Evolutionary conservation across 2,329 filamentous ascomycete species (phyloP).

Genomic region (Dothistroma septosporum): DNA sequence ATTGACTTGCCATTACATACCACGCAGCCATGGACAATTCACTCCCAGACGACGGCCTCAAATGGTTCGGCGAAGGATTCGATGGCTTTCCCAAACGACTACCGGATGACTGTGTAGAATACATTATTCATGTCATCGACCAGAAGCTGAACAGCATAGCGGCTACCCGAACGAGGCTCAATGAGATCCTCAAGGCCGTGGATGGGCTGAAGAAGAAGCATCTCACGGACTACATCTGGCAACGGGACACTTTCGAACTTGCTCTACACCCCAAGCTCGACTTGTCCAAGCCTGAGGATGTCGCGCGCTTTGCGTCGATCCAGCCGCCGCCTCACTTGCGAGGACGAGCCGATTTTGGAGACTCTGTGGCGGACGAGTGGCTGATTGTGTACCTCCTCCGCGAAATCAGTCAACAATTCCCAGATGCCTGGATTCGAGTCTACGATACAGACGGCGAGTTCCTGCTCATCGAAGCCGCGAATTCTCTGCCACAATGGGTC

Average conservation of each 20-base stretch:
- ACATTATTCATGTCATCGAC: slow-evolving; percentile 70
- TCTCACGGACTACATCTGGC: slow-evolving; percentile 91
- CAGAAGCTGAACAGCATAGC: slow-evolving; percentile 44
- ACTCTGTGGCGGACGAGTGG: slow-evolving; percentile 97
- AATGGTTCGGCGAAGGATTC: slow-evolving; percentile 64
- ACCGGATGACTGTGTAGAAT: slow-evolving; percentile 82
- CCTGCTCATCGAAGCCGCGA: slow-evolving; percentile 87
- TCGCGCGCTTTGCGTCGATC: neutral
- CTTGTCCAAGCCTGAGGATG: slow-evolving; percentile 3
- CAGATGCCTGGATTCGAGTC: slow-evolving; percentile 74
- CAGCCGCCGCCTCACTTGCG: slow-evolving; percentile 46
- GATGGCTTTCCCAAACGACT: slow-evolving; percentile 63
- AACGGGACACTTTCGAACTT: slow-evolving; percentile 75
- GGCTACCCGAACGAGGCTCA: slow-evolving; percentile 62
- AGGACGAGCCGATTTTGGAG: slow-evolving; percentile 81
- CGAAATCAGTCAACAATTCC: slow-evolving; percentile 69
- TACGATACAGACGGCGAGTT: slow-evolving; percentile 93
- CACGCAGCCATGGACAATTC: slow-evolving; percentile 24
- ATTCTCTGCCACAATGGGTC: slow-evolving; percentile 80
- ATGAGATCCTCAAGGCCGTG: slow-evolving; percentile 66
- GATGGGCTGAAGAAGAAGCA: slow-evolving; percentile 59
- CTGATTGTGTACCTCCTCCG: slow-evolving; percentile 85
- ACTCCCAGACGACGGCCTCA: slow-evolving; percentile 52
- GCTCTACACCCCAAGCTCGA: slow-evolving; percentile 52
- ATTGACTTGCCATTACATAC: neutral